Evolutionary conservation across 441 rosid species (phyloP).

Genomic region (Erodium trifolium): DNA sequence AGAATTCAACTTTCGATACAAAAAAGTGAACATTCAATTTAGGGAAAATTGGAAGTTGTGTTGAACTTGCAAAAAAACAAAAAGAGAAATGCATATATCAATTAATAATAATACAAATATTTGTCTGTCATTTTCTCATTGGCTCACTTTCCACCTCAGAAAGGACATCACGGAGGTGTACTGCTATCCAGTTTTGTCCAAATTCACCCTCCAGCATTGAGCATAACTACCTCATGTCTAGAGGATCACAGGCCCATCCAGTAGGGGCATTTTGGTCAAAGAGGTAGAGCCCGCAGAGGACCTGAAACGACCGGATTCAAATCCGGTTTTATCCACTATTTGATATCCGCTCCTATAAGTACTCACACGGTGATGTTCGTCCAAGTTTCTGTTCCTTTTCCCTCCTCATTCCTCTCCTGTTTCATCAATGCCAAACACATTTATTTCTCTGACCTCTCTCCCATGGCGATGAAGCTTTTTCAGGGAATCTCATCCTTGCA

Average conservation of each 20-base stretch:
- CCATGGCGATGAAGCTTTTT: conserved; percentile 10
- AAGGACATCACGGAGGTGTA: neutral
- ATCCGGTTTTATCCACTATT: neutral
- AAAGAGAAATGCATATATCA: neutral
- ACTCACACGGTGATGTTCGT: neutral
- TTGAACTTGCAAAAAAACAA: neutral
- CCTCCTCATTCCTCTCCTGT: conserved; percentile 5
- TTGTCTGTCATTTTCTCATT: neutral
- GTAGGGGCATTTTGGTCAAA: neutral
- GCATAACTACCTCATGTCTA: neutral
- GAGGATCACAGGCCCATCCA: neutral
- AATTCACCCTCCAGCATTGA: neutral
- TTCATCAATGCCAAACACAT: conserved; percentile 5
- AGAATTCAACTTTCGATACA: too few species aligned
- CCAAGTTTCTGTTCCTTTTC: neutral
- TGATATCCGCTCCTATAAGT: conserved; percentile 24
- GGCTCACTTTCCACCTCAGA: neutral
- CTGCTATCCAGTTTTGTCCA: neutral
- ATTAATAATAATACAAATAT: neutral
- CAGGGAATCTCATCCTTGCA: neutral
- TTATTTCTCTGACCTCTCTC: neutral
- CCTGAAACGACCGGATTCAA: neutral
- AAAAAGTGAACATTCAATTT: neutral
- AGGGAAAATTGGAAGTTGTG: neutral
- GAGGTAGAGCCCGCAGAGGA: neutral